Evolutionary conservation across 345 rosid genomes (phyloP), one percentile per base, ranked within the genome.

Genomic region (Syzygium oleosum): DNA sequence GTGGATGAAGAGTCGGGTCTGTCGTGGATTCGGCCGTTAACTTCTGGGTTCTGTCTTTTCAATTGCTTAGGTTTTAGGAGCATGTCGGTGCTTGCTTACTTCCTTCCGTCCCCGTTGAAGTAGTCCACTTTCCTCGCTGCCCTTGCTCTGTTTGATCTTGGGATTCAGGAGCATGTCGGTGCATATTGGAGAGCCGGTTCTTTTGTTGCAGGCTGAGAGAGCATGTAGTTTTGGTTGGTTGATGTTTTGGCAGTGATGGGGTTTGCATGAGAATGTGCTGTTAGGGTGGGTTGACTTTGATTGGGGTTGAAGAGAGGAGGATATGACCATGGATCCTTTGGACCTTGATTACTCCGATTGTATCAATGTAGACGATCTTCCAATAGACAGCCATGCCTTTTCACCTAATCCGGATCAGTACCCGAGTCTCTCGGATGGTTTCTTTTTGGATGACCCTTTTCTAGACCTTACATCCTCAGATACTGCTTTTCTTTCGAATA

Each of bases 301-400:
- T 63, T 13, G 38, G 65, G 38, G 25, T 63, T 3, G 16, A 1
- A 63, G 90, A 58, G 88, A 89, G 87, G 89, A 65, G 87, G 88
- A 87, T 85, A 22, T 46, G 65, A 51, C 59, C 15, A 86, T 86
- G 88, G 88, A 73, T 86, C 49, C 84, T 46, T 84, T 4, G 41
- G 13, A 4, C 38, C 51, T 22, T 3, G 85, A 86, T 31, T 43
- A 21, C 85, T 86, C 85, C 34, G 25, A 22, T 43, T 3, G 34
- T 29, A 78, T 52, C 59, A n/a, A 78, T 17, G 77, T 2, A 5
- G 25, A 73, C 19, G 14, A 73, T 73, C 80, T 10, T 38, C 25
- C 80, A 9, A 9, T 34, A 2, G 80, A 19, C 25, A 73, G 49
- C 41, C 51, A 17, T 73, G 27, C 15, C 49, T 83, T 52, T 19